Base-by-base conservation (phyloP, 2,329 filamentous ascomycete genomes). In the Hypoxylon rubiginosum region DNA sequence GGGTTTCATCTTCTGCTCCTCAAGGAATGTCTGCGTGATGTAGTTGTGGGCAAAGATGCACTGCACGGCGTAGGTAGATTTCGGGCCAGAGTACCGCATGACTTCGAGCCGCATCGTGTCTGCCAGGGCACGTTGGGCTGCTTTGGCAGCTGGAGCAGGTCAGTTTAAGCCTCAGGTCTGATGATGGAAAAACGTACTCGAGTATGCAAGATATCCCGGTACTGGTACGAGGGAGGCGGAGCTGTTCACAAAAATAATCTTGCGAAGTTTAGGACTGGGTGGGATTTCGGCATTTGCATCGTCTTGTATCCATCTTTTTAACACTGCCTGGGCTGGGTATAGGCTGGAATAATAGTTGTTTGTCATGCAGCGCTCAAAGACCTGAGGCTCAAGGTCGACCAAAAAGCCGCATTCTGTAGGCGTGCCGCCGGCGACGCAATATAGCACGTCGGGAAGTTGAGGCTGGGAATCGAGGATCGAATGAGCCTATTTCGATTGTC, bases 1-100 rank as follows among this genome's bases (percentile, higher is more conserved):
- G 0, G 72, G 64, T 58, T 75, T 73, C 11, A 60, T 64, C 36
- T 71, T 66, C 57, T 75, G 73, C 59, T 75, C 73, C 52, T 67
- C 46, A 4, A 71, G 46, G 45, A 74, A 74, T 0, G 62, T 62
- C 13, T 58, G 57, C 3, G 71, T 67, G 41, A 75, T 63, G 46
- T 72, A 74, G 52, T 71, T 68, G 17, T 53, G 41, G 1, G 72
- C 59, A 60, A 75, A 74, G 15, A 65, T 63, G 39, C 70, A 73
- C 13, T 73, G 73, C 0, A 73, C 58, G 10, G n/a, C n/a, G n/a
- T n/a, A n/a, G n/a, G n/a, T n/a, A n/a, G n/a, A n/a, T n/a, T n/a
- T n/a, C n/a, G n/a, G n/a, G n/a, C n/a, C n/a, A n/a, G 53, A 67
- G 59, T 72, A 69, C 2, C 71, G 63, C 21, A 67, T 34, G 5